Percentiles rank a stretch among this genome's conserved stretches.
Conservation (phyloP, 768 basidiomycete genomes). For the Termitomyces eurrhizus region DNA sequence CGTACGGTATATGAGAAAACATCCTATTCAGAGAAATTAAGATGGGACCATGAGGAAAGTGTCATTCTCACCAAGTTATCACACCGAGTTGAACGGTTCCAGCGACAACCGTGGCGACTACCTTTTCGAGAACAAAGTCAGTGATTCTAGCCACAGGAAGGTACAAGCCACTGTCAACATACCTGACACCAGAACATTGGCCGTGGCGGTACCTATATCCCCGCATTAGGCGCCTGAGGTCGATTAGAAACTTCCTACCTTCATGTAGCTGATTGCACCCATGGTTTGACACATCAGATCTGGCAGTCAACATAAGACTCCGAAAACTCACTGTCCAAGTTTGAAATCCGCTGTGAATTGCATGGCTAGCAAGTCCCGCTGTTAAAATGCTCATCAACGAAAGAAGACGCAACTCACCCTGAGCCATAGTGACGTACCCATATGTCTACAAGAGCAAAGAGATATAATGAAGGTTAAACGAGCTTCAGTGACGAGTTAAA, state of each 20-base stretch:
- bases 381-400: slow-evolving; percentile 1
- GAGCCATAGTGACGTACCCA: slow-evolving; percentile 63
- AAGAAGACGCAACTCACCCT: slow-evolving; percentile 24
- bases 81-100: slow-evolving; percentile 67
- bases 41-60: not conserved
- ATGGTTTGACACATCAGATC: slow-evolving; percentile 18
- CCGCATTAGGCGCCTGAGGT: not conserved
- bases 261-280: slow-evolving; percentile 39
- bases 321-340: slow-evolving; percentile 58
- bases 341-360: slow-evolving; percentile 74
- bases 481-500: not conserved
- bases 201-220: slow-evolving; percentile 49
- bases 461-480: slow-evolving; percentile 11
- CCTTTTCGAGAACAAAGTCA: slow-evolving; percentile 16
- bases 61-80: slow-evolving; percentile 49
- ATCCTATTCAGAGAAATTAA: slow-evolving; percentile 36
- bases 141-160: not conserved
- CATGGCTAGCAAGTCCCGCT: slow-evolving; percentile 37
- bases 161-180: not conserved
- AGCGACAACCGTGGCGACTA: slow-evolving; percentile 56
- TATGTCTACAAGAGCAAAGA: slow-evolving; percentile 40
- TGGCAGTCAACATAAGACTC: not conserved
- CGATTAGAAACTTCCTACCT: slow-evolving; percentile 27
- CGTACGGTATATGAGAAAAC: slow-evolving; percentile 57
- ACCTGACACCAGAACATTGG: slow-evolving; percentile 68